Base-by-base conservation (phyloP, 1,139 yeast genomes). In the Lodderomyces theae region DNA sequence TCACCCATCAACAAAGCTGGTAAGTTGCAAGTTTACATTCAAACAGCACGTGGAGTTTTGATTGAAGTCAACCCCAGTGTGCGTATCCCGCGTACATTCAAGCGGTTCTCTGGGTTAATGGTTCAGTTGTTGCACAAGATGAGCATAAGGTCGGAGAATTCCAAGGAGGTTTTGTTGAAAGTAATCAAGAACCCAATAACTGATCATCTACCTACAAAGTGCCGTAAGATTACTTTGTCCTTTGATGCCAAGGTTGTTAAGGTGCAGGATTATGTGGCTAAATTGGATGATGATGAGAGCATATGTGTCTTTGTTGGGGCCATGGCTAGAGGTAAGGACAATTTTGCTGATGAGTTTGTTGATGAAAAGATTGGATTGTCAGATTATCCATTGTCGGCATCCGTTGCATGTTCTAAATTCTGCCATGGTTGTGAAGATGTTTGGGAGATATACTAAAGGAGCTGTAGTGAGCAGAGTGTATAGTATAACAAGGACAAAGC, bases 351-450 rank as follows among this genome's bases (percentile, higher is more conserved):
- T 63, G 97, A 90, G 64, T 90, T 64, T 58, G 96, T 90, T 35
- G 98, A 92, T 62, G 98, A 92, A 63, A 92, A 92, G 60, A 86
- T 92, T 49, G 97, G 97, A 54, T 83, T 92, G 46, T 88, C 97
- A 25, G 89, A 90, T 57, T 92, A 90, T 62, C 96, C 98, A 40
- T 77, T 92, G 50, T 86, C 96, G 43, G 98, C 98, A 4, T 88
- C 97, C 15, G 97, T 94, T 43, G 97, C 98, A 17, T 92, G 97
- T 66, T 86, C 96, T 52, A 92, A 92, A 67, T 89, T 92, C 70
- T 90, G 97, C 63, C 98, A 92, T 60, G 97, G 97, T 41, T 89
- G 96, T 60, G 98, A 92, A 69, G 98, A 92, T 64, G 95, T 95
- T 28, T 92, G 97, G 97, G 82, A 80, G 39, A 90, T 92, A 55